These are phyloP conservation scores for Pisolithus marmoratus DNA, from an alignment of 768 basidiomycete genomes.

Conservation along the genomic window DNA sequence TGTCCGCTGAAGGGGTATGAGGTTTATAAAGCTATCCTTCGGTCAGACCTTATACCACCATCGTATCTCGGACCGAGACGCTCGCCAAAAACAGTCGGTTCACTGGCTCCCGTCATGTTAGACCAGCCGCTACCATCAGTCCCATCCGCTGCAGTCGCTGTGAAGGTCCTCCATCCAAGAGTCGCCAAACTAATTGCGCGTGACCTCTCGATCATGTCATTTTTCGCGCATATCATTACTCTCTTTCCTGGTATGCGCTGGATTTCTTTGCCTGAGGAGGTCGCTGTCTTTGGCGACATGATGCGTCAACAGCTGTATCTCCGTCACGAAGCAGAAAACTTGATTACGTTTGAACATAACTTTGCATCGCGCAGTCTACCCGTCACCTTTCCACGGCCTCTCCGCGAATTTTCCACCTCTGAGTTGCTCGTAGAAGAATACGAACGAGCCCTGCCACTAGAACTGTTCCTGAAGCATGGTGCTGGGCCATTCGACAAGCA, in stretches of 20 bases:
- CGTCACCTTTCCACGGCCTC: conserved; percentile 85
- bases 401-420: conserved; percentile 73
- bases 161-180: conserved; percentile 91
- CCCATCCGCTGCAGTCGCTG: conserved; percentile 84
- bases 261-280: conserved; percentile 94
- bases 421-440: conserved; percentile 90
- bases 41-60: conserved; percentile 77
- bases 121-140: conserved; percentile 61
- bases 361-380: conserved; percentile 76
- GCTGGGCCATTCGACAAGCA: conserved; percentile 88
- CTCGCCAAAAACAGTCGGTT: conserved; percentile 41
- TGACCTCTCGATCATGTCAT: conserved; percentile 91
- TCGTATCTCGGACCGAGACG: conserved; percentile 78
- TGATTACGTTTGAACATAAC: conserved; percentile 79
- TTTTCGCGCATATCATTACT: conserved; percentile 79
- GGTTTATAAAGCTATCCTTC: conserved; percentile 88
- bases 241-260: conserved; percentile 91
- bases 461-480: conserved; percentile 81
- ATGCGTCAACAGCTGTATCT: conserved; percentile 95
- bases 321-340: conserved; percentile 83
- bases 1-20: conserved; percentile 18
- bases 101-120: conserved; percentile 45
- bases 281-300: conserved; percentile 90
- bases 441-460: conserved; percentile 86
- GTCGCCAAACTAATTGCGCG: conserved; percentile 78